Conservation (phyloP, 1,284 basidiomycete genomes). For the Tylopilus sp. region DNA sequence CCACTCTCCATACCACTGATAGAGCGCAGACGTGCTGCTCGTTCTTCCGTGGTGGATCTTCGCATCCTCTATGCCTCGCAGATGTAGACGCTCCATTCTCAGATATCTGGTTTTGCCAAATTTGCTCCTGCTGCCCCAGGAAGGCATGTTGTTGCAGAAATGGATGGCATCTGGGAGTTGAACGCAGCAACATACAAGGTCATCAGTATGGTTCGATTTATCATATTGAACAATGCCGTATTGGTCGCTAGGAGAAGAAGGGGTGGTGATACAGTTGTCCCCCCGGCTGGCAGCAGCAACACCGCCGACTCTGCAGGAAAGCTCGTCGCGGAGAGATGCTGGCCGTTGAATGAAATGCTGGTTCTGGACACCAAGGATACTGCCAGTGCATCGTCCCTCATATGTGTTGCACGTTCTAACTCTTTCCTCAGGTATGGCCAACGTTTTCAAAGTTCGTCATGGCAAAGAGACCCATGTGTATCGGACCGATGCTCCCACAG, state of each 20-base stretch:
- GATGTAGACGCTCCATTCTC: slow-evolving; percentile 91
- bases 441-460: slow-evolving; percentile 95
- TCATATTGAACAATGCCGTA: slow-evolving; percentile 92
- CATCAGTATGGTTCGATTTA: slow-evolving; percentile 88
- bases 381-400: slow-evolving; percentile 66
- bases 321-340: slow-evolving; percentile 93
- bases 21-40: slow-evolving; percentile 75
- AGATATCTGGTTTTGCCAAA: slow-evolving; percentile 97
- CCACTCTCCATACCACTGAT: slow-evolving; percentile 10
- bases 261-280: slow-evolving; percentile 57
- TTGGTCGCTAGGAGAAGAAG: slow-evolving; percentile 82
- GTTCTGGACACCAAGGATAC: slow-evolving; percentile 97
- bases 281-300: slow-evolving; percentile 31
- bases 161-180: slow-evolving; percentile 86
- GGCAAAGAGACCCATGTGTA: slow-evolving; percentile 96
- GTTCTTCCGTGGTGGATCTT: slow-evolving; percentile 93
- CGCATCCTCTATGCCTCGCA: slow-evolving; percentile 95
- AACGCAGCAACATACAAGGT: slow-evolving; percentile 97
- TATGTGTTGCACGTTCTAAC: slow-evolving; percentile 8
- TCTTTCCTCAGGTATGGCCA: slow-evolving; percentile 79
- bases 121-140: slow-evolving; percentile 93
- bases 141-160: slow-evolving; percentile 91
- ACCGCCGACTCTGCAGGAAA: slow-evolving; percentile 63
- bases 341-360: slow-evolving; percentile 92
- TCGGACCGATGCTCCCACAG: slow-evolving; percentile 82